phyloP scores from a whole-genome alignment of 208 protist species.

The Trichomonas vaginalis region DNA sequence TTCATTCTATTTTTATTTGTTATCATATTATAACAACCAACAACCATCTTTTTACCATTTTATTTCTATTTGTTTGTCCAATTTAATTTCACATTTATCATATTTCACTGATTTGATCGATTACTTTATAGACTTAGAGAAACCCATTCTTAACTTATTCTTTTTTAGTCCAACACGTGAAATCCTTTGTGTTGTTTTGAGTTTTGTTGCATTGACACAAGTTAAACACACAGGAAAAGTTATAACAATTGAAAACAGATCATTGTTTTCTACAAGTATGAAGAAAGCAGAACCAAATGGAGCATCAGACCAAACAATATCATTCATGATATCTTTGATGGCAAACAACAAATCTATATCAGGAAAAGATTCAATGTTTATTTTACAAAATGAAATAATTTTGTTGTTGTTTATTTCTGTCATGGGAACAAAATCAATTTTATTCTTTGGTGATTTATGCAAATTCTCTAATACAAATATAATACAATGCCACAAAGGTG shows the following conservation, averaged over 20 bases:
- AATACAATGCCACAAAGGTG: background rate
- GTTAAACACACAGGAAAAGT: background rate
- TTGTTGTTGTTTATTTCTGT: background rate
- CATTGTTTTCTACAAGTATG: background rate
- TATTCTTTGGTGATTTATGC: background rate
- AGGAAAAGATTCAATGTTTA: background rate
- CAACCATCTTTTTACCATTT: background rate
- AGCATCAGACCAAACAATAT: background rate
- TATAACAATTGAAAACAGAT: background rate
- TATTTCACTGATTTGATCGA: background rate
- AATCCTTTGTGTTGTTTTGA: background rate
- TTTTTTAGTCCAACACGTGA: background rate
- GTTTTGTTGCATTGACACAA: background rate
- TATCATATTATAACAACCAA: background rate
- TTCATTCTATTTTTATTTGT: background rate
- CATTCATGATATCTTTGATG: background rate
- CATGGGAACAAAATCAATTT: background rate
- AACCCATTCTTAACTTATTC: background rate
- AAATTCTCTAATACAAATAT: background rate
- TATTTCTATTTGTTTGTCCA: background rate
- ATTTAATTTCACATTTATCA: background rate
- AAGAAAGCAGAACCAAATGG: background rate
- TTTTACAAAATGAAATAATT: background rate
- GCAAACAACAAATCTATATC: background rate
- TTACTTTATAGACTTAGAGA: background rate